Percentiles rank a stretch among this genome's conserved stretches.
Conservation (phyloP, 108 stramenopile genomes). For the Cyclotella choctawhatcheeana region DNA sequence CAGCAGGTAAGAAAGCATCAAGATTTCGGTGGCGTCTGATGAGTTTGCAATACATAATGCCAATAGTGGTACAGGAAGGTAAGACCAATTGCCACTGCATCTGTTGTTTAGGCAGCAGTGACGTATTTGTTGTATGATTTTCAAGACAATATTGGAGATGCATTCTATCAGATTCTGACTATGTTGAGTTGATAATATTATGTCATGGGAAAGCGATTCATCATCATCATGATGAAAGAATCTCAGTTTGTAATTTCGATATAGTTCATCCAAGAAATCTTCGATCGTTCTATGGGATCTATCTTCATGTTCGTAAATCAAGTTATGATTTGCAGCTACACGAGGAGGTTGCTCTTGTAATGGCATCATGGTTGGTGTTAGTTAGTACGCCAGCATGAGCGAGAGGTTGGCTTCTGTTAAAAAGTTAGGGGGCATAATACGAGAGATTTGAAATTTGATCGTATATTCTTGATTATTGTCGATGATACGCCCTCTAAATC, state of each 20-base stretch:
- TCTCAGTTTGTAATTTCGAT: constrained; percentile 17
- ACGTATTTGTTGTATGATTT: background rate
- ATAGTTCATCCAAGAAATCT: constrained; percentile 28
- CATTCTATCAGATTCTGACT: background rate
- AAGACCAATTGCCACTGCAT: background rate
- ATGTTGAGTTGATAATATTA: too few relatives aligned
- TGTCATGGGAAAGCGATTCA: background rate
- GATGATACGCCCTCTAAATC: too few relatives aligned
- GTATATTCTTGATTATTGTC: too few relatives aligned
- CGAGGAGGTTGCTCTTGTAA: too few relatives aligned
- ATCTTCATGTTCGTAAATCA: too few relatives aligned
- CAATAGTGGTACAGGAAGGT: constrained; percentile 53
- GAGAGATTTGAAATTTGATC: too few relatives aligned
- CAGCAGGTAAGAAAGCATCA: constrained; percentile 76
- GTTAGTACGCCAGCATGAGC: too few relatives aligned
- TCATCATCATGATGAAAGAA: background rate
- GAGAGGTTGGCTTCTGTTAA: too few relatives aligned
- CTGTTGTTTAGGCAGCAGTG: background rate
- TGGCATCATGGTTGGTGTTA: too few relatives aligned
- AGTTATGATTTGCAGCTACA: too few relatives aligned
- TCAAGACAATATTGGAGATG: background rate
- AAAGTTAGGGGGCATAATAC: too few relatives aligned
- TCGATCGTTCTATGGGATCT: constrained; percentile 21
- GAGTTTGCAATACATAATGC: constrained; percentile 74
- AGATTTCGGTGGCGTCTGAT: constrained; percentile 77